A percentile compares a stretch with the other conserved stretches of the same genome.
These are phyloP conservation scores for Pseudoperonospora humuli DNA, from an alignment of 352 stramenopile species.

Conservation along the genomic window DNA sequence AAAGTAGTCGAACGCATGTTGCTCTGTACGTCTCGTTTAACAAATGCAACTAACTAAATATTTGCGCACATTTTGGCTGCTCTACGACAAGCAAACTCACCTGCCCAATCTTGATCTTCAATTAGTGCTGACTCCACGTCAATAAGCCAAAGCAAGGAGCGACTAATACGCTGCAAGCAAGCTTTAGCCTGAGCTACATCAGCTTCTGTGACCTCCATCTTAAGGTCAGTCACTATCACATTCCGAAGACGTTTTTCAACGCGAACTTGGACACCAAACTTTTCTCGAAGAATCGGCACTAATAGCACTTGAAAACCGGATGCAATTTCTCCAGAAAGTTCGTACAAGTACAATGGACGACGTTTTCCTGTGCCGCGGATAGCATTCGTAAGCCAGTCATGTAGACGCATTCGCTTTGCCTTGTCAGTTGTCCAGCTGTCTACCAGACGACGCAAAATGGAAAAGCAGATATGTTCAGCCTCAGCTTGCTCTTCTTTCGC, in stretches of 20 bases:
- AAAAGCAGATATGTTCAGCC: slow-evolving; percentile 50
- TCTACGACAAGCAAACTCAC: no score
- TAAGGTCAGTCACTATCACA: slow-evolving; percentile 56
- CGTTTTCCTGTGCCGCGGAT: slow-evolving; percentile 48
- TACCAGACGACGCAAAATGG: slow-evolving; percentile 44
- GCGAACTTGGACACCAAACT: slow-evolving; percentile 51
- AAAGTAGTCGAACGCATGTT: slow-evolving; percentile 1
- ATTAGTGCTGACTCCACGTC: slow-evolving; percentile 36
- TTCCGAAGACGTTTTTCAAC: slow-evolving; percentile 45
- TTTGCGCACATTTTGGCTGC: no score
- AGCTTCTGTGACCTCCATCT: slow-evolving; percentile 29
- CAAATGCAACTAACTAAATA: no score
- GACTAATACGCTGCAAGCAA: slow-evolving; percentile 44
- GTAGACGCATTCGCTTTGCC: no score
- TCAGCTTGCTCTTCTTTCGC: slow-evolving; percentile 34
- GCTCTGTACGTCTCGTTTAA: slow-evolving; percentile 1
- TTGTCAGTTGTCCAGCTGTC: slow-evolving; percentile 60
- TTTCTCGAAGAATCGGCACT: slow-evolving; percentile 46
- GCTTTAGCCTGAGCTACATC: slow-evolving; percentile 23
- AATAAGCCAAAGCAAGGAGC: slow-evolving; percentile 44
- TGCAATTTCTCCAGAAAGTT: slow-evolving; percentile 54
- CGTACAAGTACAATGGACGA: slow-evolving; percentile 44
- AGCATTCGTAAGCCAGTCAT: slow-evolving; percentile 65
- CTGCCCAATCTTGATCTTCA: slow-evolving; percentile 38
- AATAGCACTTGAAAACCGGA: slow-evolving; percentile 54